Base-by-base conservation (phyloP, 1,284 basidiomycete genomes). In the Flammula alnicola region DNA sequence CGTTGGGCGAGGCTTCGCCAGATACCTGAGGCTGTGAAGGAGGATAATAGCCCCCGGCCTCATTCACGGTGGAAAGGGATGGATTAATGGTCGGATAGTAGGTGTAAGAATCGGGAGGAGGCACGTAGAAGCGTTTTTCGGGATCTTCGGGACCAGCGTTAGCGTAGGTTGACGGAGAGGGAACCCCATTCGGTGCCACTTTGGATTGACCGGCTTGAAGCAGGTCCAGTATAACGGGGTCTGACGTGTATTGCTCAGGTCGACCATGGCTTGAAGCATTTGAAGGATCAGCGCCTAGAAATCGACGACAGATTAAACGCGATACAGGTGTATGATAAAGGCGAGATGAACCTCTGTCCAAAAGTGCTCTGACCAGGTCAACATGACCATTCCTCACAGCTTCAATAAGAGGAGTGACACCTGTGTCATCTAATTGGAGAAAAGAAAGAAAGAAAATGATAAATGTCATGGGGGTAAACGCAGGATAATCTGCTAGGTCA, bases 321-420 rank as follows among this genome's bases (percentile, higher is more conserved):
- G 41, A 59, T 48, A 56, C 57, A 57, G 58, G 56, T 36, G 51
- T 32, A 47, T 44, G 22, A 30, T 26, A 8, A n/a, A 10, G 32
- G 17, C 44, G 43, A 51, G 53, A 70, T 72, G 41, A 62, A 88
- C 88, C 88, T 71, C 81, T 84, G 62, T 83, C 84, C 49, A 92
- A 73, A 42, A 92, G 77, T 31, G 73, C 76, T 63, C 74, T 80
- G 54, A 89, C 86, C 57, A 90, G 73, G 49, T 88, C 83, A 53
- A 78, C 68, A 68, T 90, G 86, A 51, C 84, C 87, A 61, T 84
- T 85, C 72, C 78, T 85, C 49, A 88, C 79, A 3, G 89, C 89
- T 67, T 84, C 84, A 63, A 91, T 86, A 75, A 92, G 86, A 49
- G 88, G 86, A 14, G 88, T 91, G 44, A 75, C 72, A 49, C 89